Evolutionary conservation across 371 early-diverging fungal genomes (phyloP).

Genomic region (Mucor racemosus): DNA sequence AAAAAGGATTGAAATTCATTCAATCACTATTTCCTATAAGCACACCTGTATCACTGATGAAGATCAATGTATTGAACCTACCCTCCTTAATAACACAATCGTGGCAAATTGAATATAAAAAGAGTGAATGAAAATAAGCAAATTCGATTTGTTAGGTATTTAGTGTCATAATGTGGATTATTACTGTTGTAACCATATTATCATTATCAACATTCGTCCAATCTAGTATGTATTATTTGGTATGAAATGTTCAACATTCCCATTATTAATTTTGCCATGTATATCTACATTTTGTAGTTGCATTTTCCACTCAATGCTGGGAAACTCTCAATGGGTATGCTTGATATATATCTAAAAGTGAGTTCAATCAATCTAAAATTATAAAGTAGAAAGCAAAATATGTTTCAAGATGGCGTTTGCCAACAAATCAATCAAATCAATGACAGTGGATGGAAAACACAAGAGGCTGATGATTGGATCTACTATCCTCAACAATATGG

Average conservation of each 20-base stretch:
- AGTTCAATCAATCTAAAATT: not conserved
- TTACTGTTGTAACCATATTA: not conserved
- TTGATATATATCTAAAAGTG: not conserved
- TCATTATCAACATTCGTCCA: not conserved
- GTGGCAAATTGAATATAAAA: not conserved
- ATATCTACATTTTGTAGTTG: constrained; percentile 5
- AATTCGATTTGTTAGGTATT: not conserved
- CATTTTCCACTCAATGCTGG: constrained; percentile 37
- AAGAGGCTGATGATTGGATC: constrained; percentile 45
- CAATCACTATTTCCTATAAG: not conserved
- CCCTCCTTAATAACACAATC: not conserved
- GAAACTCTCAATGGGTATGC: constrained; percentile 26
- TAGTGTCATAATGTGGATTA: not conserved
- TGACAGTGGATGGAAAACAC: constrained; percentile 40
- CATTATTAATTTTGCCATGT: not conserved
- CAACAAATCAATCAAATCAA: constrained; percentile 26
- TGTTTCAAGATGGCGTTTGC: constrained; percentile 44
- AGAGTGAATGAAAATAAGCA: not conserved
- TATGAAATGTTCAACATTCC: not conserved
- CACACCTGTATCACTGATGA: constrained; percentile 5
- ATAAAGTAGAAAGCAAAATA: constrained; percentile 39
- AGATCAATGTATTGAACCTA: not conserved
- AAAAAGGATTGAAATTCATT: not conserved
- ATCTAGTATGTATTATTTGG: not conserved
- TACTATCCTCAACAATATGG: constrained; percentile 52